phyloP scores from a whole-genome alignment of 164 flowering plant genomes.

The Aristolochia californica region DNA sequence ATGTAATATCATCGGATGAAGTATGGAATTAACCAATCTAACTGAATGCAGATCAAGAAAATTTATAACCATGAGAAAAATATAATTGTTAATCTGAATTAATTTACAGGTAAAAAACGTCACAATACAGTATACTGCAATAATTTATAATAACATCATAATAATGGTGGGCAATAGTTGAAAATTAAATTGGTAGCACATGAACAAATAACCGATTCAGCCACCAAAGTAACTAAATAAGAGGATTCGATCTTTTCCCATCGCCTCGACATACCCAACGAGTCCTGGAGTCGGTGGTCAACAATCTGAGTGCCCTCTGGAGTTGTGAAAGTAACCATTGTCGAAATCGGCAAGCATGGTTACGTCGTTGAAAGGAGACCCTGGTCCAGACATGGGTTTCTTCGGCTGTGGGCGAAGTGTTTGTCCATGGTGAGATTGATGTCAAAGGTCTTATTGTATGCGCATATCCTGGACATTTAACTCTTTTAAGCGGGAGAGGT shows the following conservation, averaged over 20 bases:
- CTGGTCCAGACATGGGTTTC: constrained; percentile 33
- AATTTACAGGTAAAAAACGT: no score
- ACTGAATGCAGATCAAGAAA: no score
- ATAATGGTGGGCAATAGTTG: no score
- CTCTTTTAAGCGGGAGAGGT: constrained; percentile 66
- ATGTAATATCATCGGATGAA: no score
- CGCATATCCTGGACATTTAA: constrained; percentile 35
- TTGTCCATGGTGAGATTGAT: constrained; percentile 39
- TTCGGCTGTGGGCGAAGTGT: constrained; percentile 30
- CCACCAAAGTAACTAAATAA: constrained; percentile 48
- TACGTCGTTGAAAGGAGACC: constrained; percentile 42
- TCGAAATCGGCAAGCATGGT: constrained; percentile 66
- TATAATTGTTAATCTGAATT: no score
- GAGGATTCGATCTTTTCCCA: constrained; percentile 29
- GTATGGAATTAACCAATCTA: no score
- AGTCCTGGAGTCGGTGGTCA: constrained; percentile 48
- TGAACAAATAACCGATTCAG: background rate
- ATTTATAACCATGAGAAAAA: no score
- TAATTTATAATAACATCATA: no score
- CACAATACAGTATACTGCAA: no score
- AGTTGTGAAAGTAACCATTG: constrained; percentile 54
- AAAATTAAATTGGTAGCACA: no score
- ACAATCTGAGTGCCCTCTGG: constrained; percentile 47
- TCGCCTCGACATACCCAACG: constrained; percentile 30
- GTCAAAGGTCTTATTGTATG: constrained; percentile 17